Evolutionary conservation across 768 basidiomycete genomes (phyloP).

Genomic region (Boletus rubescentipes): DNA sequence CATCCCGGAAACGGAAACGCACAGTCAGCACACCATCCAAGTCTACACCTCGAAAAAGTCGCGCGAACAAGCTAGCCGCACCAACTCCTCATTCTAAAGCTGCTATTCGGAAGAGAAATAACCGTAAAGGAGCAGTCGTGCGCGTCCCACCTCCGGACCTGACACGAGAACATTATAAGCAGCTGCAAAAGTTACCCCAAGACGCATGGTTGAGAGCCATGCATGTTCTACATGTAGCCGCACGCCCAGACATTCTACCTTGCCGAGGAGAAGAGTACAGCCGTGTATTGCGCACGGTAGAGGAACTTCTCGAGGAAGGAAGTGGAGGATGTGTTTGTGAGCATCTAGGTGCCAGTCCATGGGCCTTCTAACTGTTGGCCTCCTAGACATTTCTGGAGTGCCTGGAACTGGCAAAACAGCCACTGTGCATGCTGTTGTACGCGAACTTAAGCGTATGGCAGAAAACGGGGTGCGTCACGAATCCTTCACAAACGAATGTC

Average conservation of each 20-base stretch:
- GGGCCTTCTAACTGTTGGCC: not conserved
- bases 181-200: slow-evolving; percentile 52
- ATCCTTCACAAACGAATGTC: not conserved
- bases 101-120: slow-evolving; percentile 49
- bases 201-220: slow-evolving; percentile 88
- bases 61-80: slow-evolving; percentile 45
- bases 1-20: slow-evolving; percentile 53
- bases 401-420: slow-evolving; percentile 99
- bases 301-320: slow-evolving; percentile 86
- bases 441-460: slow-evolving; percentile 88
- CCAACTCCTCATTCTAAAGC: slow-evolving; percentile 80
- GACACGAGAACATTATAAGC: slow-evolving; percentile 37
- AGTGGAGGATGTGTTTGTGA: slow-evolving; percentile 94
- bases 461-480: slow-evolving; percentile 59
- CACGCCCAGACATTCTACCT: slow-evolving; percentile 84
- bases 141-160: slow-evolving; percentile 37
- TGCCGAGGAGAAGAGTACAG: slow-evolving; percentile 87
- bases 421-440: slow-evolving; percentile 90
- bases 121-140: slow-evolving; percentile 28
- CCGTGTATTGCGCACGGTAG: slow-evolving; percentile 70
- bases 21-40: slow-evolving; percentile 28
- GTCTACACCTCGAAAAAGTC: slow-evolving; percentile 36
- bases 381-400: slow-evolving; percentile 90
- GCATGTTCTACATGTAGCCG: slow-evolving; percentile 90
- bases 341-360: slow-evolving; percentile 25